Evolutionary conservation across 495 filamentous ascomycete genomes (phyloP), one percentile per base, ranked within the genome.

Genomic region (Penicillium lividum): DNA sequence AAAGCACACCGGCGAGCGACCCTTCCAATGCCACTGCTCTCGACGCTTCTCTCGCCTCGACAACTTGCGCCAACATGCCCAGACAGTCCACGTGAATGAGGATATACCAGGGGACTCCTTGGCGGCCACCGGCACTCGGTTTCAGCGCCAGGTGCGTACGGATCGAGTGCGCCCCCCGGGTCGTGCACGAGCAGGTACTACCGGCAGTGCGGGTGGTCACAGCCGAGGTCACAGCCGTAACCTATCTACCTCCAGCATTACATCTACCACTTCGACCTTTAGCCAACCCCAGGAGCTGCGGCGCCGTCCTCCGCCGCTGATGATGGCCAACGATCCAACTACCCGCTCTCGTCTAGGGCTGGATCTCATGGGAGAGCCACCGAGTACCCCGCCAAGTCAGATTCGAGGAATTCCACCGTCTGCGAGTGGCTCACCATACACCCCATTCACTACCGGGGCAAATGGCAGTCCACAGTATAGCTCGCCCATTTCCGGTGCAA

Each of bases 31-130:
- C 66, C 94, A 98, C 72, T 98, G 94, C 71, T 89, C 89, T 3
- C 86, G 94, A 40, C 85, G 92, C 63, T 98, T 98, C 72, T 98
- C 94, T n/a, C 85, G 94, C 34, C 83, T 98, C 36, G 94, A 98
- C 72, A 98, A 98, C 63, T 79, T 98, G 36, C 86, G 94, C 40
- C 94, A 98, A 65, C 94, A 98, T 76, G 95, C 94, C 15, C 95
- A 97, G 67, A 98, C 95, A 0, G 95, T 98, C 1, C 95, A 98
- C 67, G 89, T 95, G 44, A 97, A 98, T 73, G 95, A 98, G 68
- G 93, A 97, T 49, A 98, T 98, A 18, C 94, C 94, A 4, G 84
- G 84, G 15, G 91, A 96, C 71, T 98, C 95, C 7, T 81, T 98
- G 10, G 95, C 94, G 7, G 95, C 95, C 42, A 96, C 92, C 5